Conservation (phyloP, 805 yeast species). For the Osmozyma mogii region DNA sequence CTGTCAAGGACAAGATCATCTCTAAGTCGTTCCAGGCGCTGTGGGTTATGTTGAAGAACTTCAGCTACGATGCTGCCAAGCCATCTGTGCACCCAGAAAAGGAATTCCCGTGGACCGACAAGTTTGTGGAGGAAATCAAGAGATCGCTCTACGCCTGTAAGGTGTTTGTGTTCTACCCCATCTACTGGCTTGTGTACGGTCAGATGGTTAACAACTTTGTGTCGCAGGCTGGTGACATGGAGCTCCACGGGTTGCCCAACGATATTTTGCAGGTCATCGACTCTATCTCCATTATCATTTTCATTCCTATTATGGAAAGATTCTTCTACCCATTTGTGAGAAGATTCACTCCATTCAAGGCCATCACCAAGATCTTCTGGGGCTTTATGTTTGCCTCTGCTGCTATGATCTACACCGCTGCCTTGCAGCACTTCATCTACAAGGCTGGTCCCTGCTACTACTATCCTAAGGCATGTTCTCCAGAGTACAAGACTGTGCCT, state of each 20-base stretch:
- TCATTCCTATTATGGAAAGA: slow-evolving; percentile 9
- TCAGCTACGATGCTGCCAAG: slow-evolving; percentile 7
- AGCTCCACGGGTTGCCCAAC: slow-evolving; percentile 11
- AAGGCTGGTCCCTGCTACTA: slow-evolving; percentile 8
- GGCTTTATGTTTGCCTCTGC: slow-evolving; percentile 8
- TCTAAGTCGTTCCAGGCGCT: slow-evolving; percentile 6
- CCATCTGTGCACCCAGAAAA: slow-evolving; percentile 9
- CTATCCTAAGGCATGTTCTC: slow-evolving; percentile 5
- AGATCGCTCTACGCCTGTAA: slow-evolving; percentile 10
- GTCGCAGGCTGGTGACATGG: slow-evolving; percentile 12
- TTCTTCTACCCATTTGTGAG: slow-evolving; percentile 9
- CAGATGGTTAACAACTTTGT: slow-evolving; percentile 11
- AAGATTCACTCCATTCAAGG: slow-evolving; percentile 10
- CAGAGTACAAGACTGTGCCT: slow-evolving; percentile 28
- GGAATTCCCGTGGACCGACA: slow-evolving; percentile 8
- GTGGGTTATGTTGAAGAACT: slow-evolving; percentile 6
- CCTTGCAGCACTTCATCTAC: slow-evolving; percentile 9
- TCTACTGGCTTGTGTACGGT: slow-evolving; percentile 12
- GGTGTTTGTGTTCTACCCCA: slow-evolving; percentile 10
- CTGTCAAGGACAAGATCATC: slow-evolving; percentile 7
- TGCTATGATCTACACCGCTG: slow-evolving; percentile 9
- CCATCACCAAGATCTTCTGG: slow-evolving; percentile 11
- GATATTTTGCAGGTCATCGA: slow-evolving; percentile 9
- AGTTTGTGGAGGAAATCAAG: slow-evolving; percentile 9
- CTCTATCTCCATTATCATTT: slow-evolving; percentile 6